Conservation (phyloP, 1,284 basidiomycete species). For the Boletellus deceptivus region DNA sequence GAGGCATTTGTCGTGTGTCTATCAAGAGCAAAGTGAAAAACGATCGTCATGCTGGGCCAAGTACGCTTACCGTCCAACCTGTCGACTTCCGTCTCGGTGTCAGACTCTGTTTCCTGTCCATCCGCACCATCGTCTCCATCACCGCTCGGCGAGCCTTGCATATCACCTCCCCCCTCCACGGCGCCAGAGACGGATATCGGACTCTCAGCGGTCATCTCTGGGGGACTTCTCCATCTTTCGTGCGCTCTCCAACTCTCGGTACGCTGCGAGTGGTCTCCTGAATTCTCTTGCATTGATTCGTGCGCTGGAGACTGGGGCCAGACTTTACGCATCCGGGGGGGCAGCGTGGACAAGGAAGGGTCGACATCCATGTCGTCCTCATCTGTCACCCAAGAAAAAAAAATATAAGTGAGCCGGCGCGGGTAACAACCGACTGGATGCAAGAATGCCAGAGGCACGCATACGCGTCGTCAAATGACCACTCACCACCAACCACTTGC, state of each 20-base stretch:
- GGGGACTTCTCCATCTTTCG: constrained; percentile 19
- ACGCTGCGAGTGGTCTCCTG: background rate
- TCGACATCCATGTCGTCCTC: constrained; percentile 1
- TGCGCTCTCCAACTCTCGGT: constrained; percentile 9
- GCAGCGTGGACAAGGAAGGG: constrained; percentile 36
- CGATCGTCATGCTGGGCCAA: constrained; percentile 3
- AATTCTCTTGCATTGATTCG: constrained; percentile 7
- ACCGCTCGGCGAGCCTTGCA: background rate
- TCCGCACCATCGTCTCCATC: constrained; percentile 19
- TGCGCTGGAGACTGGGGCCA: constrained; percentile 39
- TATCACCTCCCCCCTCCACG: constrained; percentile 1
- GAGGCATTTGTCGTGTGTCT: constrained; percentile 42
- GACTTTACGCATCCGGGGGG: constrained; percentile 63
- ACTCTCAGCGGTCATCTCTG: constrained; percentile 15
- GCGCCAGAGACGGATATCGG: constrained; percentile 15
- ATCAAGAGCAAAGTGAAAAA: constrained; percentile 5
- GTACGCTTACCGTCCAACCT: constrained; percentile 29
- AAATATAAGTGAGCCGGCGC: constrained; percentile 7
- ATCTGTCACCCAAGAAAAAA: constrained; percentile 8
- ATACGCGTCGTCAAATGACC: background rate
- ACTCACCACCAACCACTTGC: constrained; percentile 27
- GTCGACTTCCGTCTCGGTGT: constrained; percentile 34
- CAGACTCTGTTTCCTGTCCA: constrained; percentile 33
- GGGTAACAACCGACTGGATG: background rate
- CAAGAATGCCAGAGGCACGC: background rate